Evolutionary conservation across 371 early-diverging fungal species (phyloP).

Genomic region (Racocetra persica): DNA sequence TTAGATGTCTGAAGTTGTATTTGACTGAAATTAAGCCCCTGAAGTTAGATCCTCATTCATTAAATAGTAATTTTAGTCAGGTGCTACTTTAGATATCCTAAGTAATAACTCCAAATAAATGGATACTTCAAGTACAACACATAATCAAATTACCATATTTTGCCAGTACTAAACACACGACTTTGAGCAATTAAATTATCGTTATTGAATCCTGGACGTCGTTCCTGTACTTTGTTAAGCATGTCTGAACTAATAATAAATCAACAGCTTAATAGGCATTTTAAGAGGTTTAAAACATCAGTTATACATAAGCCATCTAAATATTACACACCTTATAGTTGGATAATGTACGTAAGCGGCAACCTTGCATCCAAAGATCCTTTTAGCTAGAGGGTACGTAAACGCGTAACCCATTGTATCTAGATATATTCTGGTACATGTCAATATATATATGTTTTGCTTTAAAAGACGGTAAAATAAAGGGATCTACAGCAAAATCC

Average conservation of each 20-base stretch:
- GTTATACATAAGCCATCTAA: not conserved
- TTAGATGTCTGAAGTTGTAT: no score
- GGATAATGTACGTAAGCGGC: conserved; percentile 97
- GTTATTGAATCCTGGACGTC: conserved; percentile 76
- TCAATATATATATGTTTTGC: not conserved
- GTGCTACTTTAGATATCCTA: no score
- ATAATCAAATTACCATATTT: conserved; percentile 60
- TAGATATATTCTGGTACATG: conserved; percentile 43
- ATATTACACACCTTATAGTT: conserved; percentile 76
- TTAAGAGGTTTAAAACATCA: not conserved
- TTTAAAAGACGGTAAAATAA: no score
- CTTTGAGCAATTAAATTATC: conserved; percentile 61
- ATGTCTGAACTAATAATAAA: conserved; percentile 84
- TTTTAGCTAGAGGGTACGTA: conserved; percentile 82
- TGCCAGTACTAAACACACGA: conserved; percentile 64
- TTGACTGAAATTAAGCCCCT: no score
- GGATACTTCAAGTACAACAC: no score
- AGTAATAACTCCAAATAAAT: no score
- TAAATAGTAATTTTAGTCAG: no score
- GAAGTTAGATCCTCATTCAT: no score
- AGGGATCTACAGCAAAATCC: not conserved
- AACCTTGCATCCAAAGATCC: conserved; percentile 68
- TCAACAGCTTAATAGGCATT: not conserved
- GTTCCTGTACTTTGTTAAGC: conserved; percentile 78
- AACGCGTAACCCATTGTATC: conserved; percentile 97